Base-by-base conservation (phyloP, 495 filamentous ascomycete genomes). In the Penicillium maclennaniae region DNA sequence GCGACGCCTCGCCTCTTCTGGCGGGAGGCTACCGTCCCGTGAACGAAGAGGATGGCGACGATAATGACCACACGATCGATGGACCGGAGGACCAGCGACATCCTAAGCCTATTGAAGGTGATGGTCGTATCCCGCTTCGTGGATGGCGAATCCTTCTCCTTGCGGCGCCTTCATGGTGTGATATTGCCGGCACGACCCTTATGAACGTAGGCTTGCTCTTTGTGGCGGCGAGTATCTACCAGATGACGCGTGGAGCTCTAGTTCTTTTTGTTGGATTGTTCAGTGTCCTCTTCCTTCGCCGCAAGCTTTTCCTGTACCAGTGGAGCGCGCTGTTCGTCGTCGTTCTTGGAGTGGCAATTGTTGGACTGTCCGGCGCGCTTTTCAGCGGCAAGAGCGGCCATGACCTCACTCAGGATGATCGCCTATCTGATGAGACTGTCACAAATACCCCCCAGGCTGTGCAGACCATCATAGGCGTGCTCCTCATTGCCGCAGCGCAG, bases 181-280 rank as follows among this genome's bases (percentile, higher is more conserved):
- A 98, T 65, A 95, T 98, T 55, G 79, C 87, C 5, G 93, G 89
- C 20, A 98, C 93, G 4, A 98, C 93, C 17, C 83, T 97, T 21
- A 96, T 98, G 88, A 98, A 97, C 68, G 87, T 91, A 6, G 93
- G 93, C 12, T 74, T 98, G 52, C 79, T 97, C 43, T 95, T 97
- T 61, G 91, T 97, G 9, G 93, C 88, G 1, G 90, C 93, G 0
- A 91, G 86, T 55, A 95, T 98, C 60, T 98, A 97, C 75, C 93
- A 98, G 68, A 98, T 98, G 93, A 97, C 92, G 8, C 81, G 93
- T 25, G 93, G 93, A 15, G 92, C 93, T 0, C 76, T 98, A 23
- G 92, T 97, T 15, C 77, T 98, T 5, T 98, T 97, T 53, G 93
- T 98, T 10, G 93, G 93, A 0, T 70, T 97, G 0, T 97, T 98